Evolutionary conservation across 2,329 filamentous ascomycete species (phyloP), one percentile per base, ranked within the genome.

Genomic region (Trichoderma atrobrunneum): DNA sequence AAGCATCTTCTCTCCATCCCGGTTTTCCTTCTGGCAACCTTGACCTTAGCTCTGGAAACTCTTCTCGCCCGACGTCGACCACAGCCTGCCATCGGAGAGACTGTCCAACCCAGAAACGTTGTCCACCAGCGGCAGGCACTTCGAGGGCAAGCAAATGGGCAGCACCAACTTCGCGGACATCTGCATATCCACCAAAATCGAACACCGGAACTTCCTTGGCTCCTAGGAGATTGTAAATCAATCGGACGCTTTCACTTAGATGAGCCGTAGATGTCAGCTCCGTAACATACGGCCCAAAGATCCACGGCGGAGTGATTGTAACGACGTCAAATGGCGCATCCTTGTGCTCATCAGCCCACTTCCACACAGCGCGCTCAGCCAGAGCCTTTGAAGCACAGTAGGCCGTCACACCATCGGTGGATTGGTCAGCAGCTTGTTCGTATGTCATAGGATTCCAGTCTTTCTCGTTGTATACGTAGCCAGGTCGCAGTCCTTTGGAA

Each of bases 291-390:
- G 65, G 54, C 1, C 54, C 64, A 67, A 67, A 67, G 21, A 67
- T 57, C 64, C 51, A 67, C 30, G 64, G 64, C 18, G 64, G 64
- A 30, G 48, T 60, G 8, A 68, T 68, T 14, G 65, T 68, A 21
- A 48, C 54, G 16, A 48, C 51, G 3, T 54, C 34, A 28, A 62
- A 70, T 2, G 21, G 36, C 30, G 30, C 85, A 26, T 72, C 48
- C 5, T 24, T 36, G 21, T 76, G 73, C 32, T 70, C 71, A 3
- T 66, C 39, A 56, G 75, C 72, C 72, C 75, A 79, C 2, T 87
- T 84, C 91, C 90, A 93, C 1, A 90, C 89, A 1, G 90, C 88
- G 73, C 85, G 87, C 77, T 93, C 90, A 0, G 90, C 90, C 73
- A 93, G 90, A 1, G 87, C 87, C 67, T 78, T 77, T 21, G 75